phyloP scores from a whole-genome alignment of 1,139 yeast genomes.

The Saccharomyces uvarum region DNA sequence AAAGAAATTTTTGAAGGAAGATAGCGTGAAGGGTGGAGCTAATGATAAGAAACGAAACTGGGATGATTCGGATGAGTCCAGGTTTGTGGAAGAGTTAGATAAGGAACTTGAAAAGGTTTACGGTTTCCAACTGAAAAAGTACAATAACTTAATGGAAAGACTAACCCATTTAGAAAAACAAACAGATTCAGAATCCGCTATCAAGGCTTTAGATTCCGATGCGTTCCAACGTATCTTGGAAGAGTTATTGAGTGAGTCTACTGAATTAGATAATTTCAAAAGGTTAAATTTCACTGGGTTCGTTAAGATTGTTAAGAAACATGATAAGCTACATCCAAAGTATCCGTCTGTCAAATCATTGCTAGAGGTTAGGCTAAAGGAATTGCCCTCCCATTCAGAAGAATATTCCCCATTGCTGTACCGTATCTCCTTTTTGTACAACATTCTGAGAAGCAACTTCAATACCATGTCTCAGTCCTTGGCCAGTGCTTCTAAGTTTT shows the following conservation, averaged over 20 bases:
- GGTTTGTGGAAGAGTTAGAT: constrained; percentile 76
- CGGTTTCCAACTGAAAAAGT: constrained; percentile 68
- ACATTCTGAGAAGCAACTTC: constrained; percentile 50
- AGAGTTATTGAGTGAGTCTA: constrained; percentile 63
- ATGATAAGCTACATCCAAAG: constrained; percentile 78
- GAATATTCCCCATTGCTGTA: constrained; percentile 88
- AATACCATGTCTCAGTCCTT: constrained; percentile 25
- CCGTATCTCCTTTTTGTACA: constrained; percentile 73
- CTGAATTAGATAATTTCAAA: constrained; percentile 82
- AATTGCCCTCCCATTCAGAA: constrained; percentile 87
- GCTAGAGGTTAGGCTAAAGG: constrained; percentile 76
- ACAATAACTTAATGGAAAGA: constrained; percentile 57
- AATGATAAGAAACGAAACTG: constrained; percentile 36
- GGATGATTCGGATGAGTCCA: constrained; percentile 76
- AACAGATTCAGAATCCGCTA: constrained; percentile 29
- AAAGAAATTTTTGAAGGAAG: constrained; percentile 78
- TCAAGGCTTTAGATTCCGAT: constrained; percentile 24
- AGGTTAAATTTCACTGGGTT: constrained; percentile 92
- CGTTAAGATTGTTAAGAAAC: constrained; percentile 88
- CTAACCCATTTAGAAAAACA: constrained; percentile 56
- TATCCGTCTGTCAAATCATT: constrained; percentile 78
- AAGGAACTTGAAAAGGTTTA: constrained; percentile 88
- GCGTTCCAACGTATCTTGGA: constrained; percentile 62
- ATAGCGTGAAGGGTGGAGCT: constrained; percentile 42
- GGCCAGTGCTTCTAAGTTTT: constrained; percentile 28